Percentiles rank a stretch among this genome's conserved stretches.
Evolutionary conservation across 495 filamentous ascomycete genomes (phyloP).

Genomic region (Tetracladium marchalianum): DNA sequence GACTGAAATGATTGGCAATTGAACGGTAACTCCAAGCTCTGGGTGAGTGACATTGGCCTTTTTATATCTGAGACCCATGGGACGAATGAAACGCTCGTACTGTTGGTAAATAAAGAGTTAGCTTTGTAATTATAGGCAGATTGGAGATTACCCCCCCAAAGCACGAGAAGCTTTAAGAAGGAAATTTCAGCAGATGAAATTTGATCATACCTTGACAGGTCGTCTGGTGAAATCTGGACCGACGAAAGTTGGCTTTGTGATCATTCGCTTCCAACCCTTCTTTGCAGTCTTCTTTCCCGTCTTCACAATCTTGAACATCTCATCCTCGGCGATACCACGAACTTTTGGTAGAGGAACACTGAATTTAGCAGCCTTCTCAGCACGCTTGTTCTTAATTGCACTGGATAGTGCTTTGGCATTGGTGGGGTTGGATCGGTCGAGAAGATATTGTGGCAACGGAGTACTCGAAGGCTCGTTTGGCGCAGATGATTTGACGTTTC

Average conservation of each 20-base stretch:
- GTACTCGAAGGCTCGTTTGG: constrained; percentile 17
- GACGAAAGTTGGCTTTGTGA: constrained; percentile 78
- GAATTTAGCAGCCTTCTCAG: constrained; percentile 94
- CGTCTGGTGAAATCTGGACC: constrained; percentile 71
- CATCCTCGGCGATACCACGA: constrained; percentile 86
- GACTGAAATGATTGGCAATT: constrained; percentile 85
- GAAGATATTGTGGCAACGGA: constrained; percentile 18
- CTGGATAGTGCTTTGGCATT: constrained; percentile 81
- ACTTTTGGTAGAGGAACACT: constrained; percentile 91
- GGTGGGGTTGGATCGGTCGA: constrained; percentile 76
- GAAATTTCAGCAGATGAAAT: too few species aligned
- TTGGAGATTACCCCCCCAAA: too few species aligned
- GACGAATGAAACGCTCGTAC: constrained; percentile 72
- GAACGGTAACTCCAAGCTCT: constrained; percentile 79
- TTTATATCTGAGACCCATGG: constrained; percentile 63
- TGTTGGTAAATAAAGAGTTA: too few species aligned
- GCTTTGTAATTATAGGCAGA: too few species aligned
- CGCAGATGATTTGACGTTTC: constrained; percentile 69
- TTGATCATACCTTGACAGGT: constrained; percentile 54
- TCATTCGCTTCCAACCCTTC: constrained; percentile 74
- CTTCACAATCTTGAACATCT: constrained; percentile 97
- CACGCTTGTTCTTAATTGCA: constrained; percentile 74
- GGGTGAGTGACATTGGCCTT: constrained; percentile 89
- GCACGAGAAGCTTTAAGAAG: too few species aligned
- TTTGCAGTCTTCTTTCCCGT: constrained; percentile 60